Evolutionary conservation across 306 rosid genomes (phyloP).

Genomic region (Adenanthera pavonina): DNA sequence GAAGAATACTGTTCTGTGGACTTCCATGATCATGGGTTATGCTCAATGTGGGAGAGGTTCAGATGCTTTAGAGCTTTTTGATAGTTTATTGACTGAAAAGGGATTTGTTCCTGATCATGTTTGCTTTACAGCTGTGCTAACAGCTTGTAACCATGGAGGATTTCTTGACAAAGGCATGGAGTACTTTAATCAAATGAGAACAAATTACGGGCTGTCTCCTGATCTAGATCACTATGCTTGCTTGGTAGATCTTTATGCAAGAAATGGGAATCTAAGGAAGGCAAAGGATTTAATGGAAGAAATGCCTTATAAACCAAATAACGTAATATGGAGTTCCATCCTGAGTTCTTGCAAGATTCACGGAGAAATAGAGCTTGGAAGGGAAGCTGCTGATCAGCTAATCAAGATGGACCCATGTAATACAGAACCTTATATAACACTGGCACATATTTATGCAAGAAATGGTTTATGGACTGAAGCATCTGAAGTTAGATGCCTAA

Average conservation of each 20-base stretch:
- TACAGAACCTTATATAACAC: constrained; percentile 57
- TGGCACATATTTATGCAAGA: constrained; percentile 63
- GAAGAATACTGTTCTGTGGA: constrained; percentile 59
- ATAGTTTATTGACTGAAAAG: constrained; percentile 45
- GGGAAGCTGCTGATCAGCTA: constrained; percentile 58
- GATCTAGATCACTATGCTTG: constrained; percentile 68
- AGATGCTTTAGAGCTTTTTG: constrained; percentile 68
- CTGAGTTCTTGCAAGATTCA: constrained; percentile 61
- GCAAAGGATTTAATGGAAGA: constrained; percentile 60
- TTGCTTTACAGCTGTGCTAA: constrained; percentile 63
- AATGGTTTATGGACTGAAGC: constrained; percentile 66
- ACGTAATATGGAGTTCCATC: constrained; percentile 66
- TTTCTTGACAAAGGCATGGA: constrained; percentile 59
- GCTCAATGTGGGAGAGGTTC: constrained; percentile 66
- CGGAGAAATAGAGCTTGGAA: constrained; percentile 65
- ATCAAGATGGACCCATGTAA: constrained; percentile 61
- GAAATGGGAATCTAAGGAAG: constrained; percentile 62
- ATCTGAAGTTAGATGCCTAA: constrained; percentile 52
- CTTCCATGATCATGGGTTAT: constrained; percentile 71
- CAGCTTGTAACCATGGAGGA: constrained; percentile 73
- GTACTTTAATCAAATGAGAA: constrained; percentile 60
- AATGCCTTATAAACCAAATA: constrained; percentile 67
- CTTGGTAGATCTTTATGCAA: constrained; percentile 71
- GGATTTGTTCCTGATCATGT: constrained; percentile 57
- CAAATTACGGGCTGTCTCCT: constrained; percentile 49